Percentiles rank a stretch among this genome's conserved stretches.
These are phyloP conservation scores for Psidium friedrichsthalianum DNA, from an alignment of 345 rosid species.

Conservation along the genomic window DNA sequence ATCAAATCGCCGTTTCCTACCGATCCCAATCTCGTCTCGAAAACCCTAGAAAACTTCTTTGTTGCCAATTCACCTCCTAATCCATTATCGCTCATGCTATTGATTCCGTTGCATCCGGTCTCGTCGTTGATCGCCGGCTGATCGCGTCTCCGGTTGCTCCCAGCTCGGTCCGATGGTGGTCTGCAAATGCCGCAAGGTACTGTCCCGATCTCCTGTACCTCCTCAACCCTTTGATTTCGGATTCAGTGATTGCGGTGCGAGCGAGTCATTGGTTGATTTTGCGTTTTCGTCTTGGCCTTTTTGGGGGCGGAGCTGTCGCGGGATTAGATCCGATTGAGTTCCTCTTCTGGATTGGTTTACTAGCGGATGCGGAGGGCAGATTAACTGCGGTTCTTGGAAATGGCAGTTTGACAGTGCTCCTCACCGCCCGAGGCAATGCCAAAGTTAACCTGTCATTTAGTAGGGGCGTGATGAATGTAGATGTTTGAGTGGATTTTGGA, in stretches of 20 bases:
- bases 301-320: neutral
- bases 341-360: neutral
- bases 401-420: neutral
- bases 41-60: neutral
- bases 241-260: neutral
- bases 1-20: neutral
- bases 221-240: neutral
- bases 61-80: neutral
- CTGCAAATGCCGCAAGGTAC: slow-evolving; percentile 90
- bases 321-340: neutral
- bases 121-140: neutral
- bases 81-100: neutral
- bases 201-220: neutral
- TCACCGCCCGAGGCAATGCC: neutral
- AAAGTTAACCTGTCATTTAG: neutral
- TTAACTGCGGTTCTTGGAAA: neutral
- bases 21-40: neutral
- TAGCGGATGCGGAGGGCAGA: neutral
- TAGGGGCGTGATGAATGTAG: neutral
- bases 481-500: neutral
- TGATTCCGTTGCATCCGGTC: neutral
- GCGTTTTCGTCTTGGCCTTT: neutral
- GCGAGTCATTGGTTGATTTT: neutral
- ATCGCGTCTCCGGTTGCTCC: neutral
- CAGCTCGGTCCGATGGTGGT: slow-evolving; percentile 58